Conservation (phyloP, 768 basidiomycete genomes). For the Mycena amicta region DNA sequence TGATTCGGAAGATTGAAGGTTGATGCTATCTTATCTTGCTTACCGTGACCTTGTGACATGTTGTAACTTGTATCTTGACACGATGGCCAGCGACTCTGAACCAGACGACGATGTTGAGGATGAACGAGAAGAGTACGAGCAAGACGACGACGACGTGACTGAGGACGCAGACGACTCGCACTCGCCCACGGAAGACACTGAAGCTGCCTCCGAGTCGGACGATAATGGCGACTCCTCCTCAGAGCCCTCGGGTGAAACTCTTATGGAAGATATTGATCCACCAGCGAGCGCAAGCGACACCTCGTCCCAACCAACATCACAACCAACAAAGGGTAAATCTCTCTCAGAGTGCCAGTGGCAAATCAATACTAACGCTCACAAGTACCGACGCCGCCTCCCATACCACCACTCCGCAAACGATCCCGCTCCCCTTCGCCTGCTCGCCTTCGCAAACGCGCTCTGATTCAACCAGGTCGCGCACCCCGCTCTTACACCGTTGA, state of each 20-base stretch:
- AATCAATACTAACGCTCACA: slow-evolving; percentile 25
- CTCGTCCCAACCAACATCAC: slow-evolving; percentile 29
- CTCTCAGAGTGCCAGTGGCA: background rate
- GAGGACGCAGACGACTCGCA: slow-evolving; percentile 76
- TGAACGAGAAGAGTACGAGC: slow-evolving; percentile 56
- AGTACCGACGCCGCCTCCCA: slow-evolving; percentile 26
- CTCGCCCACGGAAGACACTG: slow-evolving; percentile 61
- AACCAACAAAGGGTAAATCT: slow-evolving; percentile 37
- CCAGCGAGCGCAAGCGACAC: slow-evolving; percentile 26
- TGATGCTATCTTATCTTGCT: slow-evolving; percentile 14
- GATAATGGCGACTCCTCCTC: slow-evolving; percentile 52
- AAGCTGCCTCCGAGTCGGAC: slow-evolving; percentile 51
- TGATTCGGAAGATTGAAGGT: slow-evolving; percentile 69
- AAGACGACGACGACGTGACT: slow-evolving; percentile 61
- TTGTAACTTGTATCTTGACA: slow-evolving; percentile 2
- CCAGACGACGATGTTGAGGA: slow-evolving; percentile 64
- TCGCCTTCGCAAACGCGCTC: slow-evolving; percentile 48
- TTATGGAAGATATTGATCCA: slow-evolving; percentile 27
- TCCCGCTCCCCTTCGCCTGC: slow-evolving; percentile 58
- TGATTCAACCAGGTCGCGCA: slow-evolving; percentile 37
- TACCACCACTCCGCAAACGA: slow-evolving; percentile 37
- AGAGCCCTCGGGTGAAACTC: slow-evolving; percentile 37
- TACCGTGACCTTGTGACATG: background rate
- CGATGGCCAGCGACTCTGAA: slow-evolving; percentile 65
- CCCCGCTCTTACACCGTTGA: slow-evolving; percentile 83